Evolutionary conservation across 75 land plant genomes (phyloP).

Genomic region (Cryptomeria japonica): DNA sequence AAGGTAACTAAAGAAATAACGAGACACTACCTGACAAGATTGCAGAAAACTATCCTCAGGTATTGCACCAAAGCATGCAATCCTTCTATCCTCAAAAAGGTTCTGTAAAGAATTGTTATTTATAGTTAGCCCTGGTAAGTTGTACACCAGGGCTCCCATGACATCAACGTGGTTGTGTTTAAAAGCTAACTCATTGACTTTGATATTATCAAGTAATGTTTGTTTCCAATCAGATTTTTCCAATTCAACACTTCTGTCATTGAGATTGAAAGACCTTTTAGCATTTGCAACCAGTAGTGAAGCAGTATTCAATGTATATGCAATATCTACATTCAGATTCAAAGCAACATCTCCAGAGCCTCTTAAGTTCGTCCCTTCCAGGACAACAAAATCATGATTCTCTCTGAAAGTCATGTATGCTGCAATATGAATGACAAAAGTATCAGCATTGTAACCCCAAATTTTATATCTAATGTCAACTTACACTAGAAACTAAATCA

Average conservation of each 20-base stretch:
- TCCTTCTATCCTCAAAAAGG: slow-evolving; percentile 21
- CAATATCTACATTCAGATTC: slow-evolving; percentile 30
- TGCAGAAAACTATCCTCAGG: slow-evolving; percentile 29
- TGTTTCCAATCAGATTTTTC: slow-evolving; percentile 24
- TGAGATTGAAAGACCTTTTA: slow-evolving; percentile 4
- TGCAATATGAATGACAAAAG: not conserved
- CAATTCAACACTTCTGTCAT: slow-evolving; percentile 6
- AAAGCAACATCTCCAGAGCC: slow-evolving; percentile 21
- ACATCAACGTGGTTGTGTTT: slow-evolving; percentile 30
- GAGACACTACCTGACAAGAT: slow-evolving; percentile 29
- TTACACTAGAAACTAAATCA: not conserved
- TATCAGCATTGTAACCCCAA: not conserved
- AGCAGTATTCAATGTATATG: slow-evolving; percentile 23
- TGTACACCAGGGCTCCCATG: slow-evolving; percentile 26
- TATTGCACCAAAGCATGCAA: slow-evolving; percentile 20
- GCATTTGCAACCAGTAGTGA: slow-evolving; percentile 39
- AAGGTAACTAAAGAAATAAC: not conserved
- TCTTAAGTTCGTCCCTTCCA: slow-evolving; percentile 37
- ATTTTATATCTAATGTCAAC: not conserved
- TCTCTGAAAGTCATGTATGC: slow-evolving; percentile 30
- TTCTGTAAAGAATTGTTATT: slow-evolving; percentile 15
- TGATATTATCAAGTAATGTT: slow-evolving; percentile 18
- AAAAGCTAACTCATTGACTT: slow-evolving; percentile 23
- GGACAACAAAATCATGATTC: slow-evolving; percentile 30
- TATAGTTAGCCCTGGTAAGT: slow-evolving; percentile 4